Evolutionary conservation across 2,329 filamentous ascomycete species (phyloP).

Genomic region (Emmonsiellopsis sp.): DNA sequence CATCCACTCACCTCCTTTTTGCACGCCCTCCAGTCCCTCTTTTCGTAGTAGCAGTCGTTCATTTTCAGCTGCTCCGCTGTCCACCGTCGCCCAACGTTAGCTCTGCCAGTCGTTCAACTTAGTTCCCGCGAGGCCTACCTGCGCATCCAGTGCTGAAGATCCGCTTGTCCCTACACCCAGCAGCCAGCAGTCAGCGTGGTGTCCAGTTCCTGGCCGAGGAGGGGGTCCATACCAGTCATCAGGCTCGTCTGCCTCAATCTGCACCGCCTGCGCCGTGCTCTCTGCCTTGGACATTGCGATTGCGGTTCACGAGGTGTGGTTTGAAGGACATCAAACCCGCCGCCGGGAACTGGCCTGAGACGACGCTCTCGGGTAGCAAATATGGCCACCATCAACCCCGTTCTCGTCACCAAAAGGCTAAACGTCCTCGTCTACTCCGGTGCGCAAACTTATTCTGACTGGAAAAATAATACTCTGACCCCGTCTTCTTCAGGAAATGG

Average conservation of each 20-base stretch:
- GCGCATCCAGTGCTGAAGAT: conserved; percentile 95
- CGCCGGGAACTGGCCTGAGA: neutral
- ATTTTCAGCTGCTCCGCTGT: conserved; percentile 78
- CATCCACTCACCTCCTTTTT: conserved; percentile 64
- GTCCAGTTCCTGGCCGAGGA: conserved; percentile 1
- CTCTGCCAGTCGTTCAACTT: neutral
- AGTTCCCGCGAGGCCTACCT: conserved; percentile 43
- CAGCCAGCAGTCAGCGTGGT: neutral
- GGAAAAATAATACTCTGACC: conserved; percentile 21
- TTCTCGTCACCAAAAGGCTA: conserved; percentile 58
- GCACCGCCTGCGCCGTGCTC: conserved; percentile 25
- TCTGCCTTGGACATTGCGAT: conserved; percentile 50
- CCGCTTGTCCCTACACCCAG: conserved; percentile 70
- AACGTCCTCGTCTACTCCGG: conserved; percentile 93
- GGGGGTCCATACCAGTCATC: conserved; percentile 72
- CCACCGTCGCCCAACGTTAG: neutral
- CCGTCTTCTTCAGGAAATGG: conserved; percentile 56
- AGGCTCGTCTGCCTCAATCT: conserved; percentile 61
- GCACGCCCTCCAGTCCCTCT: conserved; percentile 90
- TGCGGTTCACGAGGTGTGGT: neutral
- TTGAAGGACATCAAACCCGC: conserved; percentile 1
- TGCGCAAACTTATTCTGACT: conserved; percentile 33
- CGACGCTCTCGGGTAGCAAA: neutral
- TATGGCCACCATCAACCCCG: conserved; percentile 25
- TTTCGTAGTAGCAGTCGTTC: conserved; percentile 93